Evolutionary conservation across 192 early-diverging fungal species (phyloP), one percentile per base, ranked within the genome.

Genomic region (Podila clonocystis): DNA sequence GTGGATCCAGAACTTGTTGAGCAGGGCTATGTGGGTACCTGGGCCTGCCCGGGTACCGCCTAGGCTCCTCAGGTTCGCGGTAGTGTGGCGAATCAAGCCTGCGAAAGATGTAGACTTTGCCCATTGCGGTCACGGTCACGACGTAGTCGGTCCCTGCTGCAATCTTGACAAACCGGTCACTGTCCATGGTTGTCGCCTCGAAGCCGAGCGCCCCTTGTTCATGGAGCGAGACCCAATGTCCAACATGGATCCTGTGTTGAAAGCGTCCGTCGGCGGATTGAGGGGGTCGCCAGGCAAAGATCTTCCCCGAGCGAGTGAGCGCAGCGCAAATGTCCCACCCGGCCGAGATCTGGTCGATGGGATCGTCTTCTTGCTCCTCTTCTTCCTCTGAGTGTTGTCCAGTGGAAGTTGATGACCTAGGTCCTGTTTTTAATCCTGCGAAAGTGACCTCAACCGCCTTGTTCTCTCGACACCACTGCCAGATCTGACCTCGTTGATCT

Each of bases 401-500:
- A 36, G 50, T 52, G 20, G 52, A 1, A 24, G 52, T 5, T 1
- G 52, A 55, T 55, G 52, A 55, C 4, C 52, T 2, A 55, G 1
- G 52, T 55, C n/a, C 24, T 26, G 22, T 55, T 12, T 19, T 9
- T 55, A 6, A 55, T 26, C 20, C 24, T 19, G 52, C 52, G 66
- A 77, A 77, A 2, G 65, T 72, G 22, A 79, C 65, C 31, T 72
- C 60, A 0, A 66, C 58, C 4, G 50, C 59, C 38, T 67, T 71
- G 55, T 79, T 79, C 61, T 79, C 76, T 0, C 76, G 63, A 41
- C 76, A 79, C 76, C 76, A 79, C 52, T 79, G 76, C 76, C 76
- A 79, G 13, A 79, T n/a, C 65, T 64, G 63, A 4, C 76, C 76
- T 24, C 67, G 24, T 19, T 28, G 34, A 52, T 79, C 76, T 9